A percentile compares a stretch with the other conserved stretches of the same genome.
phyloP scores from a whole-genome alignment of 441 rosid genomes.

The Croton laevigatus region DNA sequence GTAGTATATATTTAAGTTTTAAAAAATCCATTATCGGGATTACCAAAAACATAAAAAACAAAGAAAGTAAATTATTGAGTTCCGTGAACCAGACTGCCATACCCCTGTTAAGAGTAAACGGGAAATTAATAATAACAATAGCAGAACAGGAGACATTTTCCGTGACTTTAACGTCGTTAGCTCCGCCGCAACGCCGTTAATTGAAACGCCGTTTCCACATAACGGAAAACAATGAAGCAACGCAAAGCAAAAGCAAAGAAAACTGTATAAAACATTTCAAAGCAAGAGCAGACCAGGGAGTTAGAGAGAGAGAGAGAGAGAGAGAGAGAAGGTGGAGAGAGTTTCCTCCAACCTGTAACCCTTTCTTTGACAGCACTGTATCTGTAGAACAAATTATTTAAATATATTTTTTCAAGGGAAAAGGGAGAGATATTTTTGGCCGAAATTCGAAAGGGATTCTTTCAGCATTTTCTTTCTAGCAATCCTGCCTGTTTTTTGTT shows the following conservation, averaged over 20 bases:
- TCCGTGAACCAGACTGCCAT: conserved; percentile 26
- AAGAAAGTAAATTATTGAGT: conserved; percentile 25
- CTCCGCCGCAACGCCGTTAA: conserved; percentile 42
- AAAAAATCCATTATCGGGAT: conserved; percentile 27
- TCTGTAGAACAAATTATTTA: background rate
- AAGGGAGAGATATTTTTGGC: conserved; percentile 8
- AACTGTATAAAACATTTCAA: conserved; percentile 33
- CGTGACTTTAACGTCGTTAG: conserved; percentile 40
- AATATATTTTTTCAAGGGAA: background rate
- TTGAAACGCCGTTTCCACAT: conserved; percentile 30
- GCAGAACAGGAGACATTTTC: conserved; percentile 13
- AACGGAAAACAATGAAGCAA: conserved; percentile 24
- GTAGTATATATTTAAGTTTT: too few relatives aligned
- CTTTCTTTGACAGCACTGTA: conserved; percentile 23
- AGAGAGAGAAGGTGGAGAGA: background rate
- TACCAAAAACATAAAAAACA: conserved; percentile 23
- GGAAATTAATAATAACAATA: background rate
- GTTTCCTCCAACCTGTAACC: conserved; percentile 19
- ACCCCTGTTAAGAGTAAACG: background rate
- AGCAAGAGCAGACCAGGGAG: conserved; percentile 20
- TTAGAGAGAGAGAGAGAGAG: conserved; percentile 16
- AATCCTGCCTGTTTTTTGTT: background rate
- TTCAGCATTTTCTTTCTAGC: conserved; percentile 18
- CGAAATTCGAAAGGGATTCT: conserved; percentile 30
- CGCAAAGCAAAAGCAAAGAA: conserved; percentile 22